Evolutionary conservation across 805 yeast genomes (phyloP).

Genomic region (Candida orba): DNA sequence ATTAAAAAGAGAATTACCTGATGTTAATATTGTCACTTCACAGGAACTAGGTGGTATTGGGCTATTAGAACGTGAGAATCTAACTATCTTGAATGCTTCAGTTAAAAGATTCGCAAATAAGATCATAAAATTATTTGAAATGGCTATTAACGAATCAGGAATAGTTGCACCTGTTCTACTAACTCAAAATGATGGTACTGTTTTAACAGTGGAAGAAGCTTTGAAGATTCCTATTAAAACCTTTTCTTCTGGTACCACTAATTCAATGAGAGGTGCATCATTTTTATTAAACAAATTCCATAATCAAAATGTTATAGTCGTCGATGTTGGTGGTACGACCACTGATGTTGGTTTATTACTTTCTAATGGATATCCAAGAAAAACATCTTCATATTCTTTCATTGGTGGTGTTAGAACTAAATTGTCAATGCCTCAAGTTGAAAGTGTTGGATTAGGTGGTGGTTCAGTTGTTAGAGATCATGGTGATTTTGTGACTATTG

Average conservation of each 20-base stretch:
- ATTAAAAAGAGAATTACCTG: conserved; percentile 28
- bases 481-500: conserved; percentile 27
- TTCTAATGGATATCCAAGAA: conserved; percentile 40
- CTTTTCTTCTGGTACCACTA: conserved; percentile 44
- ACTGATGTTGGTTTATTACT: conserved; percentile 42
- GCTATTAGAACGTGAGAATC: conserved; percentile 38
- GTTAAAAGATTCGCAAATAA: conserved; percentile 35
- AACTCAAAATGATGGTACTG: conserved; percentile 46
- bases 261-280: conserved; percentile 43
- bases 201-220: conserved; percentile 35
- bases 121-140: conserved; percentile 32
- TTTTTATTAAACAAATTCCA: conserved; percentile 29
- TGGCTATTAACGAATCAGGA: conserved; percentile 31
- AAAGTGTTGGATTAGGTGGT: conserved; percentile 44
- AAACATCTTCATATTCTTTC: conserved; percentile 35
- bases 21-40: conserved; percentile 30
- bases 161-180: conserved; percentile 20
- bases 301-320: conserved; percentile 29
- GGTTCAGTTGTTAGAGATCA: conserved; percentile 38
- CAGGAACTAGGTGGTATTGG: conserved; percentile 37
- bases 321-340: conserved; percentile 46
- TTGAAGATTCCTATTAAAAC: conserved; percentile 36
- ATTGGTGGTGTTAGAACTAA: conserved; percentile 44
- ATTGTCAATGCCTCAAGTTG: conserved; percentile 45
- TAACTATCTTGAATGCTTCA: conserved; percentile 39